Evolutionary conservation across 129 eudicot genomes (phyloP).

Genomic region (Artemisia annua): DNA sequence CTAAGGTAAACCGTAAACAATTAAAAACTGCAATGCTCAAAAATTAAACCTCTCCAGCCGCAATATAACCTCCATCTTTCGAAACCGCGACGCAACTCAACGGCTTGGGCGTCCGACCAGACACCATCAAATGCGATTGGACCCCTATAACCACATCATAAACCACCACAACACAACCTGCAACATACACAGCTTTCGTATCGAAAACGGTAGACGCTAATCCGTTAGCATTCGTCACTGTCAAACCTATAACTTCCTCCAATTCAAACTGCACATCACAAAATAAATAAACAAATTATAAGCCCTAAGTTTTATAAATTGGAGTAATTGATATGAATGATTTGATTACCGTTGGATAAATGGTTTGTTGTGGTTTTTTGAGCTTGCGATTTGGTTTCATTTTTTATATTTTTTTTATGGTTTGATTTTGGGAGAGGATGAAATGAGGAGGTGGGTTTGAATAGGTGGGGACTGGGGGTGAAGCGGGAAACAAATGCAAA

Average conservation of each 20-base stretch:
- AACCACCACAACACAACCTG: conserved; percentile 71
- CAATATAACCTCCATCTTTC: conserved; percentile 49
- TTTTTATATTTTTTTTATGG: not conserved
- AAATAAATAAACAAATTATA: not conserved
- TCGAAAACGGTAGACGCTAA: conserved; percentile 45
- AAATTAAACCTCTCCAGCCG: conserved; percentile 76
- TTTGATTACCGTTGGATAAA: conserved; percentile 38
- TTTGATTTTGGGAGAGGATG: not conserved
- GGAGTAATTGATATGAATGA: not conserved
- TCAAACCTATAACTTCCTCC: conserved; percentile 67
- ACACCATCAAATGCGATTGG: conserved; percentile 50
- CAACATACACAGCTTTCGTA: conserved; percentile 53
- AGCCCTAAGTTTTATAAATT: not conserved
- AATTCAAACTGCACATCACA: conserved; percentile 49
- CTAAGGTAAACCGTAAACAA: not conserved
- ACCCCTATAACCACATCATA: conserved; percentile 49
- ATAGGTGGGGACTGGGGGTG: conserved; percentile 29
- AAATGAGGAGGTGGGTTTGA: not conserved
- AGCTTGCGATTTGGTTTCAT: conserved; percentile 52
- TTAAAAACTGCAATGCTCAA: not conserved
- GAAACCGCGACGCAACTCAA: conserved; percentile 55
- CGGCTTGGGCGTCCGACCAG: conserved; percentile 55
- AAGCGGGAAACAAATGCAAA: not conserved
- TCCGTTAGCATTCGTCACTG: conserved; percentile 57
- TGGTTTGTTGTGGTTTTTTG: conserved; percentile 37